A percentile compares a stretch with the other conserved stretches of the same genome.
These are phyloP conservation scores for Eucalyptus dawsonii DNA, from an alignment of 345 rosid genomes.

Conservation along the genomic window DNA sequence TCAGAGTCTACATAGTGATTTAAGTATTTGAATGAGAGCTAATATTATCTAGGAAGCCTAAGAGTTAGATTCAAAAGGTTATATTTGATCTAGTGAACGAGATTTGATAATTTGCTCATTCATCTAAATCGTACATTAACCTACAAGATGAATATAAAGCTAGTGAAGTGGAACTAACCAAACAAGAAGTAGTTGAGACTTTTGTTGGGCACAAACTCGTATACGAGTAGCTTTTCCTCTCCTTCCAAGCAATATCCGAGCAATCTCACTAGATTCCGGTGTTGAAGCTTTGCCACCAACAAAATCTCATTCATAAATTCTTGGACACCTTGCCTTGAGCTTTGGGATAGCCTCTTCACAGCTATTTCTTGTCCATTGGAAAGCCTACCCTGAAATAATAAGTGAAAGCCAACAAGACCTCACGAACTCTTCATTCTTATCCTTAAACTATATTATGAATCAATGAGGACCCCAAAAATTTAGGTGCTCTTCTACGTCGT, in stretches of 20 bases:
- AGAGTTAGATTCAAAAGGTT: neutral
- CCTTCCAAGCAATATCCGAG: neutral
- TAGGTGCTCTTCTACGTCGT: neutral
- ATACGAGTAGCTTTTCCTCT: neutral
- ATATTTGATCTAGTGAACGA: neutral
- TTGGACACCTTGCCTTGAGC: slow-evolving; percentile 22
- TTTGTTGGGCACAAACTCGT: neutral
- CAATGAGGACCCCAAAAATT: neutral
- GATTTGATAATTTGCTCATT: neutral
- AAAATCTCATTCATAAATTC: neutral
- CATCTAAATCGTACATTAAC: neutral
- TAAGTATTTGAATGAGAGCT: neutral
- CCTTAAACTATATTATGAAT: neutral
- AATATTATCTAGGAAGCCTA: neutral
- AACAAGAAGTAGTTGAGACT: neutral
- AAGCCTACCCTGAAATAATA: slow-evolving; percentile 14
- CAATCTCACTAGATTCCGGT: neutral
- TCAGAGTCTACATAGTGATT: neutral
- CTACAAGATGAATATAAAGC: neutral
- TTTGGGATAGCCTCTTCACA: slow-evolving; percentile 25
- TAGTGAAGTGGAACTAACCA: neutral
- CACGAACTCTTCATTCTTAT: neutral
- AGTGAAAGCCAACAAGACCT: neutral
- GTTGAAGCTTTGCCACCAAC: neutral
- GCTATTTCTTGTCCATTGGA: slow-evolving; percentile 24